Evolutionary conservation across 139 green algal species (phyloP).

Genomic region (Gonium pectorale): DNA sequence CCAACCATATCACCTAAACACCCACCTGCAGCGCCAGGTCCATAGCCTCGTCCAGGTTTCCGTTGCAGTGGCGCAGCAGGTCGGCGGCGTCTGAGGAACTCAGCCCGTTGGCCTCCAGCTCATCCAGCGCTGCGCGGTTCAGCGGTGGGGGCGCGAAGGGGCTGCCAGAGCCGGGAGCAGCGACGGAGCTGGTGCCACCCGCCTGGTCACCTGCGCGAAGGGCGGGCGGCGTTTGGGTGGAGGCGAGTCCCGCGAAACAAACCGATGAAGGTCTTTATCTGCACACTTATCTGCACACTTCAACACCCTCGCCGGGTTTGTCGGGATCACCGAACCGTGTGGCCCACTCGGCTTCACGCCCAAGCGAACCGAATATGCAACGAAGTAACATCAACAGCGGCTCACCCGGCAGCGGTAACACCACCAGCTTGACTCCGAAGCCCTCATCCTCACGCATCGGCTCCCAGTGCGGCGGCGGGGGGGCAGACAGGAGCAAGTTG

Average conservation of each 20-base stretch:
- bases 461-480: slow-evolving; percentile 33
- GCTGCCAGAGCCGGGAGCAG: background rate
- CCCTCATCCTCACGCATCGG: background rate
- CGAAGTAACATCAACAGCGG: background rate
- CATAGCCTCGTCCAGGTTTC: slow-evolving; percentile 1
- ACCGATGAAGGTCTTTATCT: too few relatives aligned
- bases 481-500: background rate
- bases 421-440: slow-evolving; percentile 17
- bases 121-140: background rate
- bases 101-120: slow-evolving; percentile 40
- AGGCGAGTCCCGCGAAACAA: too few relatives aligned
- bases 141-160: background rate
- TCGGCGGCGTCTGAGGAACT: background rate
- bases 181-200: background rate
- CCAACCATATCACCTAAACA: background rate
- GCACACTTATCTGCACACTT: too few relatives aligned
- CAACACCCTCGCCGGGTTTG: too few relatives aligned
- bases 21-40: slow-evolving; percentile 17
- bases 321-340: too few relatives aligned
- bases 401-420: slow-evolving; percentile 22
- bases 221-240: too few relatives aligned
- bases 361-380: too few relatives aligned
- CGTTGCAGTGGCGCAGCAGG: slow-evolving; percentile 11
- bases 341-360: too few relatives aligned
- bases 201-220: background rate